These are phyloP conservation scores for Yamadazyma jaroonii DNA, from an alignment of 1,139 yeast genomes.

Conservation along the genomic window DNA sequence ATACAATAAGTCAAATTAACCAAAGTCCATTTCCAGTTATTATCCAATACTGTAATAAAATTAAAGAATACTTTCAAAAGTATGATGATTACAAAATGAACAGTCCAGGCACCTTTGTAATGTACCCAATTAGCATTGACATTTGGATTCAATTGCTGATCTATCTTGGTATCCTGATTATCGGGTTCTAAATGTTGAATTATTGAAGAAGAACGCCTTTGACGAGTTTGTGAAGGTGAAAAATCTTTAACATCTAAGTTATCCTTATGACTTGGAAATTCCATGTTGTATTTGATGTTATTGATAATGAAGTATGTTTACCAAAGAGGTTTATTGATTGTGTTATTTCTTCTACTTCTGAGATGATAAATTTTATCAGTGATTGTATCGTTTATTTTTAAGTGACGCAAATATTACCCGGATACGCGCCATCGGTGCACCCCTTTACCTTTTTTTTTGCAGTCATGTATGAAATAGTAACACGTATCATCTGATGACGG, in stretches of 20 bases:
- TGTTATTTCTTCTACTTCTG: neutral
- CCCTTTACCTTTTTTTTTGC: too few species aligned
- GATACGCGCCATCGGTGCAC: neutral
- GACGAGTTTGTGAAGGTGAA: conserved; percentile 27
- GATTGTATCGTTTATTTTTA: conserved; percentile 1
- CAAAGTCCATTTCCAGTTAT: conserved; percentile 90
- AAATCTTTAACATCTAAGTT: conserved; percentile 8
- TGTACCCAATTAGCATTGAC: conserved; percentile 96
- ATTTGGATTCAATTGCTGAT: conserved; percentile 85
- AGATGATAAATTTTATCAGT: neutral
- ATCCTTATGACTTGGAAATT: conserved; percentile 8
- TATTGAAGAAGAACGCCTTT: conserved; percentile 47
- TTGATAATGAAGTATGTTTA: neutral
- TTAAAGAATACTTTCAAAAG: conserved; percentile 75
- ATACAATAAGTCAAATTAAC: conserved; percentile 87
- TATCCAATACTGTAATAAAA: conserved; percentile 64
- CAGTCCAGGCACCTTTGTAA: conserved; percentile 92
- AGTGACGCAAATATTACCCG: conserved; percentile 7
- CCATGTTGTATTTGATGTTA: neutral
- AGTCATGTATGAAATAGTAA: too few species aligned
- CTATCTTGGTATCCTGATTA: conserved; percentile 86
- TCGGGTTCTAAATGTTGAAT: conserved; percentile 93
- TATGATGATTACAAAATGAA: conserved; percentile 80
- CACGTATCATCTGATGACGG: too few species aligned
- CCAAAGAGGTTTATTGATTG: conserved; percentile 1